Percentiles rank a stretch among this genome's conserved stretches.
Conservation (phyloP, 139 green algal species). For the Desmodesmus armatus region DNA sequence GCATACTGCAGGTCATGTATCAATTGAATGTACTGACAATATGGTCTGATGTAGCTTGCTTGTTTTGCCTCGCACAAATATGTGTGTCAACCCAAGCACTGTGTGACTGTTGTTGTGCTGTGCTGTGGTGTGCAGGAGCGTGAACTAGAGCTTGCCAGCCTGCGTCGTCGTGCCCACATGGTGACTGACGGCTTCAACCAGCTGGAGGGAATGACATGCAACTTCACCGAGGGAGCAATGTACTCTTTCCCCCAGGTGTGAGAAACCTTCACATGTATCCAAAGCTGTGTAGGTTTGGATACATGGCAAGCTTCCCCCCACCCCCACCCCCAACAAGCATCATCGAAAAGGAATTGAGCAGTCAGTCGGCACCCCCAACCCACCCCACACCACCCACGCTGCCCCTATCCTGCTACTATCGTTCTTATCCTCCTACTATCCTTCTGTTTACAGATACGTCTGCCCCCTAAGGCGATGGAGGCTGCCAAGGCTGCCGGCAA, state of each 20-base stretch:
- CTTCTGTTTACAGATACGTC: conserved; percentile 56
- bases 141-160: conserved; percentile 47
- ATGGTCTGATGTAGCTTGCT: too few relatives aligned
- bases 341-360: too few relatives aligned
- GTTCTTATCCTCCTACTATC: not conserved
- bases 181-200: conserved; percentile 88
- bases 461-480: conserved; percentile 75
- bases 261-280: too few relatives aligned
- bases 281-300: not conserved
- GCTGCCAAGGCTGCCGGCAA: conserved; percentile 81
- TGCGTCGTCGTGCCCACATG: conserved; percentile 78
- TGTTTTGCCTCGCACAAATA: too few relatives aligned
- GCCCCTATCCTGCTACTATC: not conserved
- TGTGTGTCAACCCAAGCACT: not conserved
- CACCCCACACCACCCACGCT: too few relatives aligned
- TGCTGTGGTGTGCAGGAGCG: conserved; percentile 49
- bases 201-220: conserved; percentile 84
- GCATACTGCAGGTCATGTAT: not conserved
- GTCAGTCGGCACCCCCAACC: not conserved
- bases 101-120: not conserved
- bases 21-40: not conserved
- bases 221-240: conserved; percentile 78
- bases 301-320: too few relatives aligned
- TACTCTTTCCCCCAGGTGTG: conserved; percentile 21
- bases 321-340: too few relatives aligned